A percentile compares a stretch with the other conserved stretches of the same genome.
These are phyloP conservation scores for Chaetothyriales sp. DNA, from an alignment of 2,329 filamentous ascomycete genomes.

Conservation along the genomic window DNA sequence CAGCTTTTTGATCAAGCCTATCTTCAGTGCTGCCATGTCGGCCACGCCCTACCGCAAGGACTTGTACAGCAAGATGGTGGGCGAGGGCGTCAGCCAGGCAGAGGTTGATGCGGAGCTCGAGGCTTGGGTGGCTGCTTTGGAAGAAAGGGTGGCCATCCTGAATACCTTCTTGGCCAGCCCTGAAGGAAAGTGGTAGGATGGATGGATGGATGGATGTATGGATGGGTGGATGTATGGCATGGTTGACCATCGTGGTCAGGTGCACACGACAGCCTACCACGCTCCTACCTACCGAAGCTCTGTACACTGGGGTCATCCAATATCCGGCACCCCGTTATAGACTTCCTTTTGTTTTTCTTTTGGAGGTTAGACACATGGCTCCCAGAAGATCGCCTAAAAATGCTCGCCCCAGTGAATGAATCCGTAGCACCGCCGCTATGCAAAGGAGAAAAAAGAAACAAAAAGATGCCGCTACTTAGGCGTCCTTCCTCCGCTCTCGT, in stretches of 20 bases:
- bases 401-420: not conserved
- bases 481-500: not conserved
- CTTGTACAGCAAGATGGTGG: conserved; percentile 73
- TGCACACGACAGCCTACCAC: not conserved
- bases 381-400: not conserved
- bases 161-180: conserved; percentile 44
- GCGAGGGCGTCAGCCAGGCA: not conserved
- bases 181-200: conserved; percentile 32
- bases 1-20: conserved; percentile 72
- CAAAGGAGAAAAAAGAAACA: no score
- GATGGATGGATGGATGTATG: conserved; percentile 1
- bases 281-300: no score
- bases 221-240: no score
- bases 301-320: not conserved
- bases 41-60: conserved; percentile 85
- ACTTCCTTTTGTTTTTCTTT: no score
- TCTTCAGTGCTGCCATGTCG: conserved; percentile 86
- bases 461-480: not conserved
- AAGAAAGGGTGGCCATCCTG: conserved; percentile 65
- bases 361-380: not conserved
- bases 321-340: not conserved
- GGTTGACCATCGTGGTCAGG: not conserved
- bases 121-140: conserved; percentile 60
- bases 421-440: not conserved
- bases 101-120: conserved; percentile 16